Percentiles rank a stretch among this genome's conserved stretches.
Evolutionary conservation across 2,329 filamentous ascomycete genomes (phyloP).

Genomic region (Aspergillus sp.): DNA sequence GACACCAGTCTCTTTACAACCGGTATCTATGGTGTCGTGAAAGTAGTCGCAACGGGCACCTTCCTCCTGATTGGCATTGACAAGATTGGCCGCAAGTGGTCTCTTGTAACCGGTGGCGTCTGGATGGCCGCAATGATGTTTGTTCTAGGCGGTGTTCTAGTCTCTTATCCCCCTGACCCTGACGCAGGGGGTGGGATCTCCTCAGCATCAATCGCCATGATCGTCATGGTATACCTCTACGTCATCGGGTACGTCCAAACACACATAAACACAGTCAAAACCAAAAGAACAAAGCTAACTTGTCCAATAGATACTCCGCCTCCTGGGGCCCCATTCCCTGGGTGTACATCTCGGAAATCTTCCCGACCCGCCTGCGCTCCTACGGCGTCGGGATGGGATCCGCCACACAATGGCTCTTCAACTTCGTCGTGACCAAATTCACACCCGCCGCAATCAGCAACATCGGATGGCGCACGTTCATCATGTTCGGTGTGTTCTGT

Average conservation of each 20-base stretch:
- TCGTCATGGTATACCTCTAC: constrained; percentile 29
- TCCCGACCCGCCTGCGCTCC: constrained; percentile 40
- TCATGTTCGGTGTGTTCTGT: constrained; percentile 45
- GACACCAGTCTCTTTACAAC: constrained; percentile 40
- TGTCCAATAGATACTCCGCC: constrained; percentile 18
- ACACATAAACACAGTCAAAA: background rate
- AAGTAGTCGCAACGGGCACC: constrained; percentile 34
- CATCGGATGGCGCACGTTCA: constrained; percentile 29
- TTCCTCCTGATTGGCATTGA: constrained; percentile 15
- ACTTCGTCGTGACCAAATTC: constrained; percentile 43
- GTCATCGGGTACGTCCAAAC: background rate
- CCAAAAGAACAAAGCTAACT: background rate
- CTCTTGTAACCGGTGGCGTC: background rate
- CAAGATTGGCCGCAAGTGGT: background rate
- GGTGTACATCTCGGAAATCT: constrained; percentile 37
- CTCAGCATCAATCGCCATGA: constrained; percentile 34
- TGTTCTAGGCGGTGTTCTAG: constrained; percentile 32
- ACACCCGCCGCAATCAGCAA: constrained; percentile 39
- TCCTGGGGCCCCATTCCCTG: constrained; percentile 33
- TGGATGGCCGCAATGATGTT: constrained; percentile 4
- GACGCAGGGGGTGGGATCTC: constrained; percentile 21
- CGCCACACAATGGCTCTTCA: constrained; percentile 42
- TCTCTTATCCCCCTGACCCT: constrained; percentile 22
- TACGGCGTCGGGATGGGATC: constrained; percentile 43
- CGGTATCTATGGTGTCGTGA: constrained; percentile 40